Conservation (phyloP, 345 rosid genomes). For the Ricinus communis region DNA sequence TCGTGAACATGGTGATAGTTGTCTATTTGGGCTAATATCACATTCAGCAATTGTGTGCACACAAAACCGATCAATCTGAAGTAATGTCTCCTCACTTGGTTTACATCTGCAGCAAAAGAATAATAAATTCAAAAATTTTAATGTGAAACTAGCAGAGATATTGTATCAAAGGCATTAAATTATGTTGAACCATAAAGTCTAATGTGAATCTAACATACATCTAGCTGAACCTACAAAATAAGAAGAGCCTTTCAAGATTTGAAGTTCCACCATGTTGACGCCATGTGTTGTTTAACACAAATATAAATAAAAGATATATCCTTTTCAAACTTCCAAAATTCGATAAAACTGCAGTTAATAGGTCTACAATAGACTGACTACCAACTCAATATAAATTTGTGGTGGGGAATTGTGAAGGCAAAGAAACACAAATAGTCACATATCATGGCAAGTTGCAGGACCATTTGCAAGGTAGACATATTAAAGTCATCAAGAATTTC, state of each 20-base stretch:
- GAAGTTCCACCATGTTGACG: background rate
- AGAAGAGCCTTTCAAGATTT: background rate
- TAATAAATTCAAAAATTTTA: conserved; percentile 9
- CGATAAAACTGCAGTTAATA: background rate
- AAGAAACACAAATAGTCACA: background rate
- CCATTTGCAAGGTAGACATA: background rate
- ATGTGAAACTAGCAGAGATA: conserved; percentile 3
- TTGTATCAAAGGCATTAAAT: too few species aligned
- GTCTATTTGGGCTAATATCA: conserved; percentile 56
- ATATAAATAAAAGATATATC: background rate
- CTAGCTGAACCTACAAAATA: background rate
- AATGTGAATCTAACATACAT: background rate
- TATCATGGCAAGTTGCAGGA: background rate
- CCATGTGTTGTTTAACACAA: background rate
- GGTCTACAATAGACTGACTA: background rate
- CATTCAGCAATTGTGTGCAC: conserved; percentile 72
- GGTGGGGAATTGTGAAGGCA: background rate
- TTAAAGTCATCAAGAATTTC: background rate
- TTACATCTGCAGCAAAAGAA: conserved; percentile 66
- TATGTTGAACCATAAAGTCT: too few species aligned
- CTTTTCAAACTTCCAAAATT: background rate
- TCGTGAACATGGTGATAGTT: conserved; percentile 45
- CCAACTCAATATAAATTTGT: background rate
- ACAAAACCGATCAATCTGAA: conserved; percentile 89
- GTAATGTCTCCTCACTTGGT: conserved; percentile 88